Base-by-base conservation (phyloP, 345 rosid species). In the Tarenaya hassleriana region DNA sequence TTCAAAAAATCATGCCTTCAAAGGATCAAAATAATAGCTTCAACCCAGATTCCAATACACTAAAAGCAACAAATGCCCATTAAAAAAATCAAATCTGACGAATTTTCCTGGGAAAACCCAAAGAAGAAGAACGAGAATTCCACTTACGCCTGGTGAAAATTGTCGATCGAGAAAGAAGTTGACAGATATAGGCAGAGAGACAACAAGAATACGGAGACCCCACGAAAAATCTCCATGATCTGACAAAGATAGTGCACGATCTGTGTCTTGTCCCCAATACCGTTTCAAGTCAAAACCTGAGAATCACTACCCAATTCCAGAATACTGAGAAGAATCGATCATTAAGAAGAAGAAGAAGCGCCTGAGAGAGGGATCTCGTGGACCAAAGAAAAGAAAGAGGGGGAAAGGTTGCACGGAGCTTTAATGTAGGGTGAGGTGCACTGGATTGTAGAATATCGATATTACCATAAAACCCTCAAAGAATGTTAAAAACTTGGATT, bases 101-200 rank as follows among this genome's bases (percentile, higher is more conserved):
- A 8, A n/a, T n/a, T n/a, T n/a, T n/a, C n/a, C n/a, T n/a, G n/a
- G n/a, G n/a, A n/a, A n/a, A n/a, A n/a, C n/a, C n/a, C n/a, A n/a
- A n/a, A n/a, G n/a, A n/a, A n/a, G n/a, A n/a, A 7, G 13, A 45
- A 50, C 12, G 9, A 56, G 4, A 37, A 52, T 13, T n/a, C 51
- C 34, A 81, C 95, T 81, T 75, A 88, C 96, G 98, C 82, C 50
- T 75, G 95, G 65, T 71, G 87, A 63, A 81, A 70, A 58, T 69
- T 59, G 37, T 79, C 86, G 50, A 80, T 71, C 24, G 88, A 59
- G 60, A 74, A 51, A 49, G 84, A 79, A 55, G 75, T 76, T 51
- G 77, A 70, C 42, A 71, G 67, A 55, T 74, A 63, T 60, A 81
- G 47, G 39, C 69, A 73, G 15, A 83, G 67, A 47, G 66, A 59